phyloP scores from a whole-genome alignment of 495 filamentous ascomycete genomes.

The Aspergillus cavernicola region DNA sequence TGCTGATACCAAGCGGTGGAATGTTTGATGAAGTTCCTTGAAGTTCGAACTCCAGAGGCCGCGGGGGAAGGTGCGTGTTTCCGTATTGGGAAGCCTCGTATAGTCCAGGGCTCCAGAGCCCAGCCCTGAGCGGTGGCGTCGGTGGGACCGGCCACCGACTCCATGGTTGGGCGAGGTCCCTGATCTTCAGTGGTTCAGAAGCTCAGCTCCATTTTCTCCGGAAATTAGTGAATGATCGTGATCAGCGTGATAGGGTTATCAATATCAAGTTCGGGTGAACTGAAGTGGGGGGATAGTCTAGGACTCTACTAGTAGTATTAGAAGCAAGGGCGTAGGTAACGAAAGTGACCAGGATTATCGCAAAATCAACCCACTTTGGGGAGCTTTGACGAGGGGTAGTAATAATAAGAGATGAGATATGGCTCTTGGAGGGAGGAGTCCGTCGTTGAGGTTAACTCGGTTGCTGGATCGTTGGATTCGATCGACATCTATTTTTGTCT shows the following conservation, averaged over 20 bases:
- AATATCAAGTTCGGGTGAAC: too few relatives aligned
- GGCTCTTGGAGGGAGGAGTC: not conserved
- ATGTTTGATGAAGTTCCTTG: not conserved
- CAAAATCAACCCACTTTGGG: conserved; percentile 8
- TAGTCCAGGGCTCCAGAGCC: not conserved
- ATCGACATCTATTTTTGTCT: conserved; percentile 1
- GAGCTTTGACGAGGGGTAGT: not conserved
- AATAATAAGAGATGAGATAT: not conserved
- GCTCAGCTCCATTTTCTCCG: too few relatives aligned
- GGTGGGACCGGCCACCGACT: too few relatives aligned
- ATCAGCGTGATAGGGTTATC: too few relatives aligned
- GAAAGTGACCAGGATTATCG: conserved; percentile 9
- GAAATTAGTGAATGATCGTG: too few relatives aligned
- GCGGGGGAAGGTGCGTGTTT: not conserved
- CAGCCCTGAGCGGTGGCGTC: not conserved
- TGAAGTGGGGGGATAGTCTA: too few relatives aligned
- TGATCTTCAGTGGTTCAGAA: too few relatives aligned
- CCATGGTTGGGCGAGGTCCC: too few relatives aligned
- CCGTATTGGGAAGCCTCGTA: not conserved
- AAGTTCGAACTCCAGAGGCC: too few relatives aligned
- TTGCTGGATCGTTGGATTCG: not conserved
- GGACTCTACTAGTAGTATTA: too few relatives aligned
- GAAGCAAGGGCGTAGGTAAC: too few relatives aligned
- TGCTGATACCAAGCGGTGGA: not conserved
- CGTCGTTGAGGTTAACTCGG: not conserved